These are phyloP conservation scores for Diaporthe citrichinensis DNA, from an alignment of 2,329 filamentous ascomycete genomes.

Conservation along the genomic window DNA sequence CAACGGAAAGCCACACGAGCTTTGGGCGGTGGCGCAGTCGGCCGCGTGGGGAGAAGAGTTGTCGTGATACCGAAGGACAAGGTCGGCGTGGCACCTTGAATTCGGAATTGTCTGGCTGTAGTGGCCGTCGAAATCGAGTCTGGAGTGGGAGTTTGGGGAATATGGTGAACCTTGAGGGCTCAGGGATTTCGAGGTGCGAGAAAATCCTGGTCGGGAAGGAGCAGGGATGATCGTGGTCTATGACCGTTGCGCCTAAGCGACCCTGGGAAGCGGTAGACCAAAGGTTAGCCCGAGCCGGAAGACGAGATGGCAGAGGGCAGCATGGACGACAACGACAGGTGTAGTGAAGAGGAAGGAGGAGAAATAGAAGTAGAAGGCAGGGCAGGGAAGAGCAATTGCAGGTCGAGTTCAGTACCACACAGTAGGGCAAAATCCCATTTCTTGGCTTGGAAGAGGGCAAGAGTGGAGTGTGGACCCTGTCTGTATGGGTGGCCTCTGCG, in stretches of 20 bases:
- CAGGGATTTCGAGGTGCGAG: slow-evolving; percentile 26
- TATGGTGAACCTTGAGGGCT: slow-evolving; percentile 27
- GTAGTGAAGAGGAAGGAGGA: not conserved
- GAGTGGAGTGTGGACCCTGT: slow-evolving; percentile 20
- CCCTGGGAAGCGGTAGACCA: slow-evolving; percentile 33
- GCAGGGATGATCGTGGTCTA: slow-evolving; percentile 43
- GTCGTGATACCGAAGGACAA: slow-evolving; percentile 35
- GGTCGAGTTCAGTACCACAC: not conserved
- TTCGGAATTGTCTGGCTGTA: slow-evolving; percentile 26
- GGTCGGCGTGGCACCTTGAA: slow-evolving; percentile 15
- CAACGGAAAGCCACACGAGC: slow-evolving; percentile 25
- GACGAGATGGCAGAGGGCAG: slow-evolving; percentile 18
- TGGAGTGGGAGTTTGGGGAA: slow-evolving; percentile 21
- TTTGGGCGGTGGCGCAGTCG: slow-evolving; percentile 26
- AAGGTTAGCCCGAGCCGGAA: slow-evolving; percentile 11
- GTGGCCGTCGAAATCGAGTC: slow-evolving; percentile 26
- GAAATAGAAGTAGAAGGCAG: not conserved
- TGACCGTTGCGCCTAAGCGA: slow-evolving; percentile 37
- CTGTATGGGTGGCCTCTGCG: slow-evolving; percentile 7
- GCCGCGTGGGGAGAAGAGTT: not conserved
- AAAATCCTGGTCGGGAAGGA: slow-evolving; percentile 27
- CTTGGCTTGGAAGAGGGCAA: slow-evolving; percentile 7
- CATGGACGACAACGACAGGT: slow-evolving; percentile 5
- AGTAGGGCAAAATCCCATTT: slow-evolving; percentile 23
- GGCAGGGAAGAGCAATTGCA: slow-evolving; percentile 7